A percentile compares a stretch with the other conserved stretches of the same genome.
phyloP scores from a whole-genome alignment of 1,284 basidiomycete species.

The Moesziomyces globuligerus region DNA sequence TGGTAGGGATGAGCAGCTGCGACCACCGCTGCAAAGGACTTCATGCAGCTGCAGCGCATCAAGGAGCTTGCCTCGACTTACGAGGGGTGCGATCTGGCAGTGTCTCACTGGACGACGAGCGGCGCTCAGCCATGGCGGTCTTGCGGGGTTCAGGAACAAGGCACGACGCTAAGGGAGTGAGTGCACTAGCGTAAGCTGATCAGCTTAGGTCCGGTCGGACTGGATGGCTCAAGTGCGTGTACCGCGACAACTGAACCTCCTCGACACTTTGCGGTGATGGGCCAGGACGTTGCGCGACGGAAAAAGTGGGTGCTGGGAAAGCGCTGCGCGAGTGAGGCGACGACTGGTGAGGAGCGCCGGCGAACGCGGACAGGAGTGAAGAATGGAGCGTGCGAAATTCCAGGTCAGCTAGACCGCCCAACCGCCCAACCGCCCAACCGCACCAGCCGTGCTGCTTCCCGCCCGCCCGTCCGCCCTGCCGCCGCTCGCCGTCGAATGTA shows the following conservation, averaged over 20 bases:
- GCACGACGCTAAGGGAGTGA: not conserved
- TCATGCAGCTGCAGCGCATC: not conserved
- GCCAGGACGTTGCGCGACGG: too few species aligned
- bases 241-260: not conserved
- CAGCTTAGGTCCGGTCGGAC: too few species aligned
- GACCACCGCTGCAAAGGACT: not conserved
- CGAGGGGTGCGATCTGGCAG: too few species aligned
- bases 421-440: not conserved
- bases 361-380: not conserved
- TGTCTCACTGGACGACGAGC: too few species aligned
- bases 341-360: too few species aligned
- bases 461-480: too few species aligned
- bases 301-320: too few species aligned
- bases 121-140: too few species aligned
- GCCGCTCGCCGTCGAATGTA: not conserved
- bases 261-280: too few species aligned
- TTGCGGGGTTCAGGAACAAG: conserved; percentile 17
- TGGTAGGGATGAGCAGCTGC: not conserved
- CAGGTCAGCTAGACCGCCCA: not conserved
- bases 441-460: not conserved
- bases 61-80: too few species aligned
- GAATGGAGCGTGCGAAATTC: not conserved
- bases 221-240: not conserved
- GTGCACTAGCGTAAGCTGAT: not conserved
- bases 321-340: not conserved